These are phyloP conservation scores for Mycena filopes DNA, from an alignment of 768 basidiomycete genomes.

Conservation along the genomic window DNA sequence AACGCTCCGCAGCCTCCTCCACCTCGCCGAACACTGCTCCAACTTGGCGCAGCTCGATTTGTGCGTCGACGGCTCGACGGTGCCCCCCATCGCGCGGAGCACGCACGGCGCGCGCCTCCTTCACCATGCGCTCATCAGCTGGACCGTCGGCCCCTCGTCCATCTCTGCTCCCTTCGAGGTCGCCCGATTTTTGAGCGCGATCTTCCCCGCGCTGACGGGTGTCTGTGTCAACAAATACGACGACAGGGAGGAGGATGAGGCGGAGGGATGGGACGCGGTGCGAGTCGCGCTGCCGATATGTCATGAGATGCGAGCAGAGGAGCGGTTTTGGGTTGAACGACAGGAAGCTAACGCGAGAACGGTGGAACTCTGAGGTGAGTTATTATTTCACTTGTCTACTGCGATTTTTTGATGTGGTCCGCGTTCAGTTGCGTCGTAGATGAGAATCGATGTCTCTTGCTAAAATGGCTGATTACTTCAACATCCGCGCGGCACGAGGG, in stretches of 20 bases:
- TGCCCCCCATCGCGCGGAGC: neutral
- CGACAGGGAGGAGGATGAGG: neutral
- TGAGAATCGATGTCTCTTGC: no score
- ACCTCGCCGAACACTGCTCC: neutral
- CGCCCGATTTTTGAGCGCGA: neutral
- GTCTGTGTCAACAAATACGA: neutral
- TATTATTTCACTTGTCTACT: no score
- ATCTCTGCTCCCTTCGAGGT: neutral
- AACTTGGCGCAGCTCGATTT: neutral
- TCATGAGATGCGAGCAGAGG: neutral
- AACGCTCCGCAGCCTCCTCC: neutral
- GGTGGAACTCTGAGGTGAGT: no score
- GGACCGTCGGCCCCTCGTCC: neutral
- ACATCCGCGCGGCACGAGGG: no score
- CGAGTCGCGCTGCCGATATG: neutral
- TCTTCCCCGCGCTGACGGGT: neutral
- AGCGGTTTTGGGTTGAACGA: neutral
- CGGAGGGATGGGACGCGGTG: neutral
- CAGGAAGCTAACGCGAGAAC: no score
- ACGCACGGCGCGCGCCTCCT: neutral
- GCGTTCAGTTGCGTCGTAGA: no score
- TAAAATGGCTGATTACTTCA: no score
- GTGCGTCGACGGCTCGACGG: neutral
- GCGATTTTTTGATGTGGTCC: no score
- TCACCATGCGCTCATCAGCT: neutral